Base-by-base conservation (phyloP, 1,139 yeast genomes). In the Geotrichum reessii region DNA sequence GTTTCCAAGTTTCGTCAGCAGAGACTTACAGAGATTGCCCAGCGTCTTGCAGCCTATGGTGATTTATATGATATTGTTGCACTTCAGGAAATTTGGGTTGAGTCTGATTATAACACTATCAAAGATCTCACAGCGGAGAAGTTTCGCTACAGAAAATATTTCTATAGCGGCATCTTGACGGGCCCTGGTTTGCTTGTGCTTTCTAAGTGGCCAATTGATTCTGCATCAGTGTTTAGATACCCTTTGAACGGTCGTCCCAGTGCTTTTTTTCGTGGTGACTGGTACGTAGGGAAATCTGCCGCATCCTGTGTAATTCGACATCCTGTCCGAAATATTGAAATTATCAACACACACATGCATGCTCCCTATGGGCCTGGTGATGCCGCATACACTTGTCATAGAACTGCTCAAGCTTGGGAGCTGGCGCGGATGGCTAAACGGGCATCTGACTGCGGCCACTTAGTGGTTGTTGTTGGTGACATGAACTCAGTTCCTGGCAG, bases 351-450 rank as follows among this genome's bases (percentile, higher is more conserved):
- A 19, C 99, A 93, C 70, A 86, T 95, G 93, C 99, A 93, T 74
- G 99, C 99, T 1, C 99, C 99, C 0, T 93, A 93, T 69, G 83
- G 95, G 0, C 74, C 76, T 0, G 98, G 98, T 0, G 97, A 90
- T 72, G 95, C 95, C 5, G 87, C 95, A 5, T 93, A 95, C 70
- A 77, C 85, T 2, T 88, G 97, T 65, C 98, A 93, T 70, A 77
- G 99, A 57, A 86, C 97, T 0, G 83, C 95, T 61, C 99, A 93
- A 72, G 98, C 98, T 0, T 93, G 98, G 98, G 97, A 92, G 70
- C 82, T 95, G 69, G 80, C 93, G 25, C 81, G 83, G 58, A 63
- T 91, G 55, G 84, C 88, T 1, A 78, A 79, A 37, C 72, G 85
- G 55, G 80, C 93, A 53, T 78, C 79, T 54, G 78, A 77, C 58